A percentile compares a stretch with the other conserved stretches of the same genome.
Conservation (phyloP, 768 basidiomycete genomes). For the Lyophyllum decastes region DNA sequence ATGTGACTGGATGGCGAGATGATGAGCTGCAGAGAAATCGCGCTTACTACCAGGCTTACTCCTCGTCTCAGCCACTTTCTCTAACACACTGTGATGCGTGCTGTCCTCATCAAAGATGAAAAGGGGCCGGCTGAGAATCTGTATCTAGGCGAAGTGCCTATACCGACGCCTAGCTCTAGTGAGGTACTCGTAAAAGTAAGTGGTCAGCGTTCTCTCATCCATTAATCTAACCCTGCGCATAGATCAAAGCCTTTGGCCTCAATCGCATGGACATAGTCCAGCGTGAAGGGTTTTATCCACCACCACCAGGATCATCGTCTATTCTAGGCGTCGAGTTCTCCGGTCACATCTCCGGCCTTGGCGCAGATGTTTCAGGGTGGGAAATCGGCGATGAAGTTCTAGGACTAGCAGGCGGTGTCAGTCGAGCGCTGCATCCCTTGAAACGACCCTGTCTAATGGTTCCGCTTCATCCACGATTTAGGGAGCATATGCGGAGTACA, state of each 20-base stretch:
- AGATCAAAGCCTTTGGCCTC: conserved; percentile 85
- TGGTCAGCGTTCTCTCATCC: not conserved
- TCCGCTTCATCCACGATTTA: conserved; percentile 26
- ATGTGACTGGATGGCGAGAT: not conserved
- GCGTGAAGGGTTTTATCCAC: conserved; percentile 71
- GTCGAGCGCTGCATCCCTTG: conserved; percentile 19
- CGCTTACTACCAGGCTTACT: not conserved
- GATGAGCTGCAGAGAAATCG: no score
- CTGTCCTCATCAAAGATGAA: conserved; percentile 74
- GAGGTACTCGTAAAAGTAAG: conserved; percentile 81
- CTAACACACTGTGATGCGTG: conserved; percentile 56
- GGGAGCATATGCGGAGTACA: conserved; percentile 93
- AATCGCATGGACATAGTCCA: conserved; percentile 86
- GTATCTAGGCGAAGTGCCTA: conserved; percentile 71
- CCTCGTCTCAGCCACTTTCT: not conserved
- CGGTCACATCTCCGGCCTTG: conserved; percentile 58
- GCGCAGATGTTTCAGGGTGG: conserved; percentile 53
- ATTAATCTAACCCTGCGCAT: conserved; percentile 1
- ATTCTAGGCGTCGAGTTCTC: conserved; percentile 91
- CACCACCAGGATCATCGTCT: conserved; percentile 71
- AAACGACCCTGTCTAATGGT: conserved; percentile 2
- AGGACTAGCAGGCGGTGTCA: conserved; percentile 79
- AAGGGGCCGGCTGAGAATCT: conserved; percentile 78
- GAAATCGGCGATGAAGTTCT: conserved; percentile 71
- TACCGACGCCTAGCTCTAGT: conserved; percentile 54